These are phyloP conservation scores for Astragalus glycyphyllos DNA, from an alignment of 306 rosid genomes.

Conservation along the genomic window DNA sequence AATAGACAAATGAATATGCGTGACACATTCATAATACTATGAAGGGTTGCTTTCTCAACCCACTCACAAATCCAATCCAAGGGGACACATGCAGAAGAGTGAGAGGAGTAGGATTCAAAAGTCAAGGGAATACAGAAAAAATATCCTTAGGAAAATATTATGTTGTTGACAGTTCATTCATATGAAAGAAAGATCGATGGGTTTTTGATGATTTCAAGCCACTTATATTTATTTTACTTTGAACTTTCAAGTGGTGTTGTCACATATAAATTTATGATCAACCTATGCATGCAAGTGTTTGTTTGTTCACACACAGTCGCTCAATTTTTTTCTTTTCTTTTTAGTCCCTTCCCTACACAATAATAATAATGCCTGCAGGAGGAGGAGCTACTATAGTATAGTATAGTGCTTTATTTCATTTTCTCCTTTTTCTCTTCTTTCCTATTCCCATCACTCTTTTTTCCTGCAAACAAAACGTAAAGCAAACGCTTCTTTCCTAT, in stretches of 20 bases:
- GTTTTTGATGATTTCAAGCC: conserved; percentile 38
- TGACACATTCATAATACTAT: conserved; percentile 55
- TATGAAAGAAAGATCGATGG: conserved; percentile 52
- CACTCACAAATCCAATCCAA: conserved; percentile 49
- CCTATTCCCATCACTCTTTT: conserved; percentile 47
- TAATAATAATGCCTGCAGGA: conserved; percentile 69
- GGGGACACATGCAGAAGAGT: conserved; percentile 46
- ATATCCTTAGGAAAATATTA: conserved; percentile 31
- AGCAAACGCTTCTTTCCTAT: conserved; percentile 63
- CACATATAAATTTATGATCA: conserved; percentile 21
- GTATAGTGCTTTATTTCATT: conserved; percentile 29
- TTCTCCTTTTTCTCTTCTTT: conserved; percentile 39
- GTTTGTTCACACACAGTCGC: conserved; percentile 43
- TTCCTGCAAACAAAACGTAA: conserved; percentile 76
- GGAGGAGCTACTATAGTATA: conserved; percentile 42
- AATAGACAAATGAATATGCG: conserved; percentile 61
- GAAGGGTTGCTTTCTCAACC: conserved; percentile 59
- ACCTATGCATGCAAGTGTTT: conserved; percentile 52
- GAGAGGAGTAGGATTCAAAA: conserved; percentile 39
- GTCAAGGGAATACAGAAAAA: conserved; percentile 26
- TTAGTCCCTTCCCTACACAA: conserved; percentile 63
- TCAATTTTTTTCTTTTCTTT: conserved; percentile 49
- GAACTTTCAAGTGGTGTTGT: conserved; percentile 39
- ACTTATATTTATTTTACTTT: neutral
- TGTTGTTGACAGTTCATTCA: conserved; percentile 51